A percentile compares a stretch with the other conserved stretches of the same genome.
Conservation (phyloP, 495 filamentous ascomycete species). For the Aspergillus biplanus region DNA sequence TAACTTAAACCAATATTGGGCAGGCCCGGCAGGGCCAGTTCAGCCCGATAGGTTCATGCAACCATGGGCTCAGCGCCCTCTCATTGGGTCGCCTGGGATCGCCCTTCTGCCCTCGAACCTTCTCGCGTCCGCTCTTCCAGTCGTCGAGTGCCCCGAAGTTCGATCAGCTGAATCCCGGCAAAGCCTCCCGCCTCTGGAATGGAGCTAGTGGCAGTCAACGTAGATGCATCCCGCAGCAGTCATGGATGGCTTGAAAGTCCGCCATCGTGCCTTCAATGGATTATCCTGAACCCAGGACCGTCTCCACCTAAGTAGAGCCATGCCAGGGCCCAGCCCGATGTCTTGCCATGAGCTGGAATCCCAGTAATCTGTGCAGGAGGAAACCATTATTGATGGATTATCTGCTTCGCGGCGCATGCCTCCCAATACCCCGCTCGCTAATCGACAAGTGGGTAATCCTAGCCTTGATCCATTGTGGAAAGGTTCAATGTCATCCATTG, state of each 20-base stretch:
- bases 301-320: neutral
- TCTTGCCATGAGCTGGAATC: neutral
- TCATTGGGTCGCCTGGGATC: slow-evolving; percentile 21
- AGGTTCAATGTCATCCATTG: slow-evolving; percentile 13
- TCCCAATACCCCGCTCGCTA: slow-evolving; percentile 15
- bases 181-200: slow-evolving; percentile 17
- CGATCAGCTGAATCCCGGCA: slow-evolving; percentile 19
- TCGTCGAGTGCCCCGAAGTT: slow-evolving; percentile 7
- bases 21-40: slow-evolving; percentile 13
- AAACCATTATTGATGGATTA: neutral
- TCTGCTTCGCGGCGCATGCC: neutral
- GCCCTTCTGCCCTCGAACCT: slow-evolving; percentile 9
- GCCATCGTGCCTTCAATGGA: neutral
- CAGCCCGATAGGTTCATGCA: slow-evolving; percentile 20
- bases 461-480: slow-evolving; percentile 1
- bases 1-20: slow-evolving; percentile 29
- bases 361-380: neutral
- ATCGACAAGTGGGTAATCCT: slow-evolving; percentile 8
- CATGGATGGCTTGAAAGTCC: neutral
- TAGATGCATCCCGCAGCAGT: slow-evolving; percentile 7
- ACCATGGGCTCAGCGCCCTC: slow-evolving; percentile 1
- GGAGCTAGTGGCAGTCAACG: slow-evolving; percentile 7
- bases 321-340: neutral
- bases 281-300: neutral
- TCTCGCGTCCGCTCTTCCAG: slow-evolving; percentile 11